These are phyloP conservation scores for Fusarium sp. DNA, from an alignment of 2,329 filamentous ascomycete genomes.

Conservation along the genomic window DNA sequence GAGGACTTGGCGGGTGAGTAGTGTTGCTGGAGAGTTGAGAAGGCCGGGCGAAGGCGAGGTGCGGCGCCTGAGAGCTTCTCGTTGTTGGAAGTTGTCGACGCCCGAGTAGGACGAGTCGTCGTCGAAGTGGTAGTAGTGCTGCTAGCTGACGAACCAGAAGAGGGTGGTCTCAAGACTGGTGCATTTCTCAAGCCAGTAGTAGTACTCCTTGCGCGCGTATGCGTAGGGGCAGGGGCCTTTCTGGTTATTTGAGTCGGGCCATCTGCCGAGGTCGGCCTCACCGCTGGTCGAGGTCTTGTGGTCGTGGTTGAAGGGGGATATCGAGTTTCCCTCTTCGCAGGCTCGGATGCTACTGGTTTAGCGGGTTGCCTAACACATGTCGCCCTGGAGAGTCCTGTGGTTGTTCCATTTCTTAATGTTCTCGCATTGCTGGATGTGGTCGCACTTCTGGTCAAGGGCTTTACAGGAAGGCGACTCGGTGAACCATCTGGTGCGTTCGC, in stretches of 20 bases:
- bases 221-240: conserved; percentile 34
- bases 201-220: conserved; percentile 51
- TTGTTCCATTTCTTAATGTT: conserved; percentile 35
- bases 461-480: conserved; percentile 64
- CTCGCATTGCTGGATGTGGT: conserved; percentile 45
- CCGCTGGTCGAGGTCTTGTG: conserved; percentile 44
- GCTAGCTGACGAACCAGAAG: conserved; percentile 40
- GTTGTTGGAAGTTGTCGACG: conserved; percentile 32
- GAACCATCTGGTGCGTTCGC: conserved; percentile 48
- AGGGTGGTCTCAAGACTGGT: conserved; percentile 49
- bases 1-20: conserved; percentile 72
- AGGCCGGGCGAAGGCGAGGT: conserved; percentile 63
- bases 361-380: conserved; percentile 41
- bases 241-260: conserved; percentile 37
- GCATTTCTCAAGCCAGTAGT: conserved; percentile 45
- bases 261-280: conserved; percentile 50
- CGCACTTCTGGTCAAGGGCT: conserved; percentile 54
- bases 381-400: conserved; percentile 29
- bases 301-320: conserved; percentile 52
- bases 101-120: conserved; percentile 30
- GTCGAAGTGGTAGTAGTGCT: conserved; percentile 36
- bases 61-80: conserved; percentile 35
- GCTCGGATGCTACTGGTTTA: conserved; percentile 25
- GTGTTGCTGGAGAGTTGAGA: conserved; percentile 74
- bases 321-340: conserved; percentile 43